Evolutionary conservation across 2,329 filamentous ascomycete species (phyloP).

Genomic region (Penicillium sp.): DNA sequence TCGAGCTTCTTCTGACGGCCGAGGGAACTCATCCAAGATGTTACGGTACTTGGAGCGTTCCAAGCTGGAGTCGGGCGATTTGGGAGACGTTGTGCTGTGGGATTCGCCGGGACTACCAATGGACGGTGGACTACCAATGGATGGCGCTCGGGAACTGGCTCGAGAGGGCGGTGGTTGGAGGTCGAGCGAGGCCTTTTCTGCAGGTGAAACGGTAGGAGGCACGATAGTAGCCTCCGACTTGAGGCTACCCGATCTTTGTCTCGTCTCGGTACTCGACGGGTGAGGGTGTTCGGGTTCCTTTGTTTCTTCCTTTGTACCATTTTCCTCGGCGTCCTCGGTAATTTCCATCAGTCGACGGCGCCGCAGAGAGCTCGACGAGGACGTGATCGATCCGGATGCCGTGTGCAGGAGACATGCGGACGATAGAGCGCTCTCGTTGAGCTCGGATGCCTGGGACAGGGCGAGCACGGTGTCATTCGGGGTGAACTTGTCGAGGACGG

Average conservation of each 20-base stretch:
- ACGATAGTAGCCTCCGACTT: constrained; percentile 37
- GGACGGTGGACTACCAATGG: constrained; percentile 16
- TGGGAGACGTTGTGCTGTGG: constrained; percentile 18
- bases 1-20: constrained; percentile 35
- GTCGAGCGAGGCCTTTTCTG: constrained; percentile 14
- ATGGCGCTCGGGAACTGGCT: constrained; percentile 20
- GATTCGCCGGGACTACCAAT: constrained; percentile 16
- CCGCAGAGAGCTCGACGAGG: constrained; percentile 76
- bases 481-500: constrained; percentile 65
- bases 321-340: constrained; percentile 86
- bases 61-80: constrained; percentile 19
- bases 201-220: constrained; percentile 20
- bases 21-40: constrained; percentile 37
- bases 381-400: constrained; percentile 79
- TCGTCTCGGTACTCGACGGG: constrained; percentile 2
- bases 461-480: constrained; percentile 84
- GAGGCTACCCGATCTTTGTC: constrained; percentile 29
- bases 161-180: constrained; percentile 18
- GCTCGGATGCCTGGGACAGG: constrained; percentile 69
- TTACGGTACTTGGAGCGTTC: constrained; percentile 27
- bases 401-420: constrained; percentile 87
- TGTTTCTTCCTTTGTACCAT: constrained; percentile 52
- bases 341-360: constrained; percentile 83
- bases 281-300: constrained; percentile 40
- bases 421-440: constrained; percentile 84